Percentiles rank a stretch among this genome's conserved stretches.
Evolutionary conservation across 2,329 filamentous ascomycete species (phyloP).

Genomic region (Pseudogymnoascus sp.): DNA sequence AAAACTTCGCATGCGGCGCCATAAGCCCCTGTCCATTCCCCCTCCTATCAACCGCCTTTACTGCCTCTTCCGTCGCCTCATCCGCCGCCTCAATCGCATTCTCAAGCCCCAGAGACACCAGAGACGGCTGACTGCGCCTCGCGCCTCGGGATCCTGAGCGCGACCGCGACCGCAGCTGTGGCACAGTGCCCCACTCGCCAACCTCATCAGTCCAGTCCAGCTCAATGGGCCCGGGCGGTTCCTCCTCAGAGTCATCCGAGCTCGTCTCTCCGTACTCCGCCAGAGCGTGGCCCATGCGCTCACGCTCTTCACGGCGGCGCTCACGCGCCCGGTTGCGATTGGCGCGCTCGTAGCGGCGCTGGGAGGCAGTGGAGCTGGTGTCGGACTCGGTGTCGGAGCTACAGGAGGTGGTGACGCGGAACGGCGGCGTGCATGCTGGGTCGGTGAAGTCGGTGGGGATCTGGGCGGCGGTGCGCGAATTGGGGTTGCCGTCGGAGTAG

Average conservation of each 20-base stretch:
- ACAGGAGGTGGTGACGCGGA: slow-evolving; percentile 50
- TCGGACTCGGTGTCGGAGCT: slow-evolving; percentile 49
- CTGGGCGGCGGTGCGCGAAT: slow-evolving; percentile 40
- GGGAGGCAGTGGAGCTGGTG: slow-evolving; percentile 12
- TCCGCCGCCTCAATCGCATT: slow-evolving; percentile 29
- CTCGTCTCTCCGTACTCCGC: not conserved
- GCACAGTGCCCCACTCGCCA: not conserved
- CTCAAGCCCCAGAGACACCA: not conserved
- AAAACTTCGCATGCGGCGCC: slow-evolving; percentile 71
- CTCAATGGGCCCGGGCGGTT: not conserved
- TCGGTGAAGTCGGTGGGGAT: slow-evolving; percentile 48
- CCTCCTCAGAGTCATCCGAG: not conserved
- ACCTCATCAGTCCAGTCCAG: not conserved
- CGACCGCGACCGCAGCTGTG: not conserved
- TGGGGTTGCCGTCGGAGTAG: slow-evolving; percentile 28
- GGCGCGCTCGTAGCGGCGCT: slow-evolving; percentile 31
- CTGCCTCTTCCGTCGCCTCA: slow-evolving; percentile 47
- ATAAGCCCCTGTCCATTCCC: slow-evolving; percentile 42
- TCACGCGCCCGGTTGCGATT: not conserved
- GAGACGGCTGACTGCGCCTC: not conserved
- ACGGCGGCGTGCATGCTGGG: slow-evolving; percentile 36
- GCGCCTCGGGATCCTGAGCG: not conserved
- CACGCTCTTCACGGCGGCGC: not conserved
- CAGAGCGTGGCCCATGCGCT: not conserved
- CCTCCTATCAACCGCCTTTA: slow-evolving; percentile 45